Base-by-base conservation (phyloP, 2,329 filamentous ascomycete species). In the Paracoccidioides lutzii region DNA sequence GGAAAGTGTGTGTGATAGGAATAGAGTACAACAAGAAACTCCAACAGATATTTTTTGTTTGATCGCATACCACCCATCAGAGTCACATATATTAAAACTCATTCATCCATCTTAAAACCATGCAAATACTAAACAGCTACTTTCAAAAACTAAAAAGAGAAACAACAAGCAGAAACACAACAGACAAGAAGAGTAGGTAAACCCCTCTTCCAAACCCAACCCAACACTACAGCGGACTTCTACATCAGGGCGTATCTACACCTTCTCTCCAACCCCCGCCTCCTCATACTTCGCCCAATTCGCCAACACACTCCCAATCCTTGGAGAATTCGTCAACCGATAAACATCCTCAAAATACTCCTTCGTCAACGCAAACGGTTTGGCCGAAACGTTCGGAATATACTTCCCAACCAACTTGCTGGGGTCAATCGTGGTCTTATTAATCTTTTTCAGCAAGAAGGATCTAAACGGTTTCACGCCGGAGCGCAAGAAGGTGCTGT, bases 301-400 rank as follows among this genome's bases (percentile, higher is more conserved):
- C 62, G 89, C 88, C 70, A 96, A 71, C 58, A 77, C 73, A 58
- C 75, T 69, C 37, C 73, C 75, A 60, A 77, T 74, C 43, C 74
- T 76, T 46, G 82, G 82, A 22, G 78, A 81, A 75, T 94, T 96
- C 55, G 93, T 98, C 69, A 98, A 75, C 65, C 83, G 83, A 76
- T 97, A 97, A 52, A 98, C 94, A 68, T 97, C 93, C 80, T 98
- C 91, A 74, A 98, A 98, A 77, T 98, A 98, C 76, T 97, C 93
- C 80, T 90, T 95, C 55, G 90, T 95, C 62, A 98, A 78, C 71
- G 90, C 89, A 70, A 98, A 98, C 14, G 93, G 93, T 74, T 85
- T 85, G 57, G 93, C 93, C 55, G 93, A 98, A 63, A 98, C 94
- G 74, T 98, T 98, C 64, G 93, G 93, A 63, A 98, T 97, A 76